Percentiles rank a stretch among this genome's conserved stretches.
These are phyloP conservation scores for Triglochin maritima DNA, from an alignment of 106 monocot species.

Conservation along the genomic window DNA sequence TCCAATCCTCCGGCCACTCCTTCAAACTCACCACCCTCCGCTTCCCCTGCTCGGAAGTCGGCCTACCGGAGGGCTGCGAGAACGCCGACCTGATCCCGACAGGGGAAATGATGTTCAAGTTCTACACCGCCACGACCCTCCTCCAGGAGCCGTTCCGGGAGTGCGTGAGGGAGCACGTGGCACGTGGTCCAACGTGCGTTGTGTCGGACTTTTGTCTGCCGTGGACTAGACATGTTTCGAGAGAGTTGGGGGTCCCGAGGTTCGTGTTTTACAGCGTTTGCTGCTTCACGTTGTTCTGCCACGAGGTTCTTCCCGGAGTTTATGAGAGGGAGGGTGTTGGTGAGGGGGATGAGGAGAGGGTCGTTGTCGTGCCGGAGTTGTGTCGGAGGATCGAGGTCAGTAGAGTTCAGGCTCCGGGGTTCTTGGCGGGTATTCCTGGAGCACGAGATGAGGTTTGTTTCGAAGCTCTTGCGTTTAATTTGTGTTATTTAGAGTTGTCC, in stretches of 20 bases:
- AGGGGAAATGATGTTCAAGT: neutral
- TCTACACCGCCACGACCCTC: neutral
- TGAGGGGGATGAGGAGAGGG: too few species aligned
- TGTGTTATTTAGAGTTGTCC: too few species aligned
- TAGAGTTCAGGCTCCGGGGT: slow-evolving; percentile 7
- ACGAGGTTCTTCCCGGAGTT: neutral
- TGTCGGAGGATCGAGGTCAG: slow-evolving; percentile 1
- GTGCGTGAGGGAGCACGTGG: neutral
- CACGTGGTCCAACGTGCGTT: slow-evolving; percentile 9
- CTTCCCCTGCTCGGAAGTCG: slow-evolving; percentile 7
- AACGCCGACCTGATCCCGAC: slow-evolving; percentile 4
- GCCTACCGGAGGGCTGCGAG: slow-evolving; percentile 12
- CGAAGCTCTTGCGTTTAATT: too few species aligned
- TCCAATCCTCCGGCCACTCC: slow-evolving; percentile 3
- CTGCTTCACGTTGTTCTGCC: slow-evolving; percentile 12
- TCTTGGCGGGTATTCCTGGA: slow-evolving; percentile 1
- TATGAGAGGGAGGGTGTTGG: too few species aligned
- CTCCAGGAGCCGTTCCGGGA: slow-evolving; percentile 3
- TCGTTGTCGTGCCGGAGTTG: slow-evolving; percentile 5
- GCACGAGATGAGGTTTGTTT: too few species aligned
- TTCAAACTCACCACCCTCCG: slow-evolving; percentile 2
- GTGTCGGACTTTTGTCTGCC: slow-evolving; percentile 13
- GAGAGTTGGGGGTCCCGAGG: slow-evolving; percentile 8
- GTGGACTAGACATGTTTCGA: slow-evolving; percentile 5
- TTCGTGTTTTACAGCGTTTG: slow-evolving; percentile 11